These are phyloP conservation scores for Kalmusia sp. DNA, from an alignment of 2,329 filamentous ascomycete genomes.

Conservation along the genomic window DNA sequence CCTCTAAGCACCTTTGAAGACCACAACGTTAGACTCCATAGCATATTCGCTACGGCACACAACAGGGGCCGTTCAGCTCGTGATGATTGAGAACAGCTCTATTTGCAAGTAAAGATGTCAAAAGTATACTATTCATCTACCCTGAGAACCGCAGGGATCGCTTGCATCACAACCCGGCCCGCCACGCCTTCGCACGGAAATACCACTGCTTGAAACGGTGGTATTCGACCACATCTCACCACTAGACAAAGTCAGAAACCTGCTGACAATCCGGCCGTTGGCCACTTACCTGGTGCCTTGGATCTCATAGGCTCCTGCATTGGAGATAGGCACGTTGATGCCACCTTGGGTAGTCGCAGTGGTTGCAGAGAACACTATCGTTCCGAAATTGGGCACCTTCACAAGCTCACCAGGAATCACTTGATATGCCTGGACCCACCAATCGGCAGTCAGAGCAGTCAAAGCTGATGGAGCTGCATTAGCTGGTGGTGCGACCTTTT, in stretches of 20 bases:
- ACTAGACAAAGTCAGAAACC: not conserved
- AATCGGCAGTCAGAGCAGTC: constrained; percentile 28
- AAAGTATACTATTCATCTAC: too few relatives aligned
- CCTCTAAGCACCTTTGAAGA: too few relatives aligned
- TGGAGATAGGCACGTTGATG: constrained; percentile 19
- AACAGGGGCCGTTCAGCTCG: too few relatives aligned
- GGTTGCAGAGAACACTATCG: constrained; percentile 25
- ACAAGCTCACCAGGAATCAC: constrained; percentile 28
- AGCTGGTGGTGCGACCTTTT: constrained; percentile 22
- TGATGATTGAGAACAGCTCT: too few relatives aligned
- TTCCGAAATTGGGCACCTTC: constrained; percentile 25
- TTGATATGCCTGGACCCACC: constrained; percentile 36
- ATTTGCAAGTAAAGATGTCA: too few relatives aligned
- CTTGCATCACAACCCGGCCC: not conserved
- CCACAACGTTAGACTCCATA: too few relatives aligned
- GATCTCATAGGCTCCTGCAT: constrained; percentile 31
- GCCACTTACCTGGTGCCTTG: constrained; percentile 30
- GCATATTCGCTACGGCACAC: too few relatives aligned
- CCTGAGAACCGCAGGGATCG: constrained; percentile 20
- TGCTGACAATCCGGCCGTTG: too few relatives aligned
- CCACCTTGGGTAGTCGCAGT: constrained; percentile 28
- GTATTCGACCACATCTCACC: constrained; percentile 31
- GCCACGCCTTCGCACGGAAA: constrained; percentile 15
- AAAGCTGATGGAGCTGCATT: constrained; percentile 17
- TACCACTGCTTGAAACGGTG: constrained; percentile 21